Base-by-base conservation (phyloP, 805 yeast genomes). In the Saturnispora halmiae region DNA sequence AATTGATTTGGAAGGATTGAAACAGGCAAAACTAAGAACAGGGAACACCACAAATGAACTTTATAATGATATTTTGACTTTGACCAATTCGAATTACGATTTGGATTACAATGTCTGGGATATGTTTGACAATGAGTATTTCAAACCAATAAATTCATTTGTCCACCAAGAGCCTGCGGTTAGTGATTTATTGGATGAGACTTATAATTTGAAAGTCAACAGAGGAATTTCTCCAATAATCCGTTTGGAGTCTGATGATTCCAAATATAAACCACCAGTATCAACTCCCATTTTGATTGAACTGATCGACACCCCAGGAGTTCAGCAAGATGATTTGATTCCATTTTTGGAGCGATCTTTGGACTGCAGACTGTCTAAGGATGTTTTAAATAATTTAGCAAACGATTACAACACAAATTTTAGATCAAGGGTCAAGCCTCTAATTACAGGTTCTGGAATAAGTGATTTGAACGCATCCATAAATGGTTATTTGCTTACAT, bases 371-470 rank as follows among this genome's bases (percentile, higher is more conserved):
- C 56, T 82, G 31, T 79, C 77, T 34, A 70, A 68, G 36, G 77
- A 75, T 25, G 69, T 76, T 11, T 58, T 82, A 22, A 67, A 68
- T 36, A 80, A 80, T 38, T 60, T 82, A 37, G 44, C 44, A 6
- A 43, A 43, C 30, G 46, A 47, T n/a, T 45, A 46, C 15, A 46
- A 42, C 31, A 39, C 50, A 3, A 36, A 40, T n/a, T 42, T 40
- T 27, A 48, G 64, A 30, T 55, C 60, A 3, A 41, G 60, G 10
- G 78, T 85, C 5, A 77, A 75, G 39, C 82, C 88, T 3, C 56
- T 82, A 41, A 56, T 82, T 10, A 83, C 79, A 3, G 90, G 86
- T 4, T 77, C 85, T 29, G 92, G 92, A 1, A 83, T 87, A 4
- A 73, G 84, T 32, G 90, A 81, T 45, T 58, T 82, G 49, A 81